Base-by-base conservation (phyloP, 768 basidiomycete species). In the Glaciozyma antarctica region DNA sequence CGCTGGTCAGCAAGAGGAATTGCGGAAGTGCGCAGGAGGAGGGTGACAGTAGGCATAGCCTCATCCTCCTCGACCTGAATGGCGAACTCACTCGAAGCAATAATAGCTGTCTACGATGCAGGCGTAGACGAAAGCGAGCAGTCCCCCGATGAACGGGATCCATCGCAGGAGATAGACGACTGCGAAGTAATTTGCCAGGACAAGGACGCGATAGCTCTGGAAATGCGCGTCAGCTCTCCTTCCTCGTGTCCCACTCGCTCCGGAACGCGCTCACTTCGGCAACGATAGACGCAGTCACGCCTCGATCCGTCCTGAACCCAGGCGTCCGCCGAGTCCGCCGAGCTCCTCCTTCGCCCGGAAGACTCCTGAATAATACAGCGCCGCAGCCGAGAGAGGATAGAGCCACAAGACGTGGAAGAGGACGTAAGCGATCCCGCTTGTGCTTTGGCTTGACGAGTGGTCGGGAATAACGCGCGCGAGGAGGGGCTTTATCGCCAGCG, bases 61-160 rank as follows among this genome's bases (percentile, higher is more conserved):
- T n/a, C n/a, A n/a, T n/a, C n/a, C n/a, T n/a, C n/a, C n/a, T n/a
- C n/a, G n/a, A n/a, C n/a, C n/a, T n/a, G 21, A 49, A 58, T 17
- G 32, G 48, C 62, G 54, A 43, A 30, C 81, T 77, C 74, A 90
- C 88, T 92, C 90, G 72, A 91, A 92, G 76, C 86, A 90, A 77
- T 92, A 92, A 76, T 90, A 92, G 86, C 90, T 81, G 75, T 92
- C 86, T 53, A 91, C 81, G 86, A 90, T 89, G 72, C 88, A 90
- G 64, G 90, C 77, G 73, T 90, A 92, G 8, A 82, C 75, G 73
- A 90, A 88, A 32, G 83, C 82, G 8, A 81, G 76, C 2, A 79
- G 64, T 0, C 82, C 79, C 13, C 90, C 90, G 17, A 85, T 76
- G 62, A 81, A 78, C 3, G 90, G 90, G 24, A 89, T 78, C 59